Evolutionary conservation across 1,284 basidiomycete genomes (phyloP).

Genomic region (Caloboletus firmus): DNA sequence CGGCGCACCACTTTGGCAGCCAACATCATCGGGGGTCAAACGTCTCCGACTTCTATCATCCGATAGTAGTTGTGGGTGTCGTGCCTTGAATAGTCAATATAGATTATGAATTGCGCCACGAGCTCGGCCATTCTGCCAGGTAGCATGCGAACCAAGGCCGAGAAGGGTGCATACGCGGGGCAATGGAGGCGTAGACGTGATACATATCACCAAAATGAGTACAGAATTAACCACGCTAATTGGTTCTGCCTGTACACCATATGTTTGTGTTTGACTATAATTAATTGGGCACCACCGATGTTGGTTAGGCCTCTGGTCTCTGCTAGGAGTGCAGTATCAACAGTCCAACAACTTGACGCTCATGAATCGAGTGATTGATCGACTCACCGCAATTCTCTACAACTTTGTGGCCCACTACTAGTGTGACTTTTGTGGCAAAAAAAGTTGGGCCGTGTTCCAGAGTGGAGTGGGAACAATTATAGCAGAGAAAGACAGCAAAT

Average conservation of each 20-base stretch:
- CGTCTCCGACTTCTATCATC: constrained; percentile 25
- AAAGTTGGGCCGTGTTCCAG: not conserved
- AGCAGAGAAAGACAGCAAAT: not conserved
- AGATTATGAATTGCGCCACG: not conserved
- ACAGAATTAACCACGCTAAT: not conserved
- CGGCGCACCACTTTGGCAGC: constrained; percentile 10
- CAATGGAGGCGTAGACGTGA: not conserved
- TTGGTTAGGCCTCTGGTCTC: not conserved
- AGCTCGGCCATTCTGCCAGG: not conserved
- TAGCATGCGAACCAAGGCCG: not conserved
- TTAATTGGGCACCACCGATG: not conserved
- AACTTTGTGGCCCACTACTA: too few species aligned
- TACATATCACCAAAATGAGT: not conserved
- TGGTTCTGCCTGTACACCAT: not conserved
- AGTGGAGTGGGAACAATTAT: not conserved
- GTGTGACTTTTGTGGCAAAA: not conserved
- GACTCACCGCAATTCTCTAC: not conserved
- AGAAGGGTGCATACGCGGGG: not conserved
- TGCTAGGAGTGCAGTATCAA: not conserved
- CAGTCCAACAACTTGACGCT: not conserved
- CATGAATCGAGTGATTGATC: not conserved
- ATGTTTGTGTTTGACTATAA: too few species aligned
- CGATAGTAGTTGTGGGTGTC: constrained; percentile 2
- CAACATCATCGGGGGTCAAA: constrained; percentile 26
- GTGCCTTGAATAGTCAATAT: constrained; percentile 3